These are phyloP conservation scores for Phoma sp. DNA, from an alignment of 2,329 filamentous ascomycete species.

Conservation along the genomic window DNA sequence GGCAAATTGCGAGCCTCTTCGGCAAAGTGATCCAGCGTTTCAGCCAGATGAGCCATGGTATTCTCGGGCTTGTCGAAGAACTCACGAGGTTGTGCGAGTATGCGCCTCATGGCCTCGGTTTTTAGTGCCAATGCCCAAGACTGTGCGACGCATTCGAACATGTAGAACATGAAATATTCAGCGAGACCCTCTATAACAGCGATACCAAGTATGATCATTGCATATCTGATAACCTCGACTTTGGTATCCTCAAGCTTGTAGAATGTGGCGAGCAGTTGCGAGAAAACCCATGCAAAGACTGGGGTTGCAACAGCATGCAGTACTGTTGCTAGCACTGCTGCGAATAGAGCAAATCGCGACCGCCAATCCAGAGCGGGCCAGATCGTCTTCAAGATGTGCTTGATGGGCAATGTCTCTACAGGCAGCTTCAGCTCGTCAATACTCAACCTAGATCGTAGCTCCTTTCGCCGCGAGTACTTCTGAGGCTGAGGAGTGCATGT, in stretches of 20 bases:
- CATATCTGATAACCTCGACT: conserved; percentile 65
- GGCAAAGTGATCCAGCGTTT: conserved; percentile 78
- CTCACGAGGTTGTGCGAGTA: conserved; percentile 75
- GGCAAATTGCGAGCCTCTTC: conserved; percentile 88
- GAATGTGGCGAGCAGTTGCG: conserved; percentile 74
- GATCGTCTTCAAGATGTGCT: conserved; percentile 69
- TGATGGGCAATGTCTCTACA: conserved; percentile 45
- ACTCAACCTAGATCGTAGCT: conserved; percentile 1
- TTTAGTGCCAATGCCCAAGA: conserved; percentile 78
- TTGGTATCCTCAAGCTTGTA: conserved; percentile 61
- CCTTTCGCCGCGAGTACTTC: conserved; percentile 1
- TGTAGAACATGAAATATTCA: conserved; percentile 70
- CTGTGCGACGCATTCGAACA: conserved; percentile 74
- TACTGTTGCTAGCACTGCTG: conserved; percentile 67
- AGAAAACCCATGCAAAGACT: conserved; percentile 76
- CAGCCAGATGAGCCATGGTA: conserved; percentile 66
- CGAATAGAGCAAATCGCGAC: conserved; percentile 62
- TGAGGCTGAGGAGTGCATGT: background rate
- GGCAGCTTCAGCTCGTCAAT: background rate
- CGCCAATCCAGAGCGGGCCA: conserved; percentile 66
- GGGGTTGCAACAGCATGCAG: conserved; percentile 72
- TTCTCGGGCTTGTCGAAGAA: conserved; percentile 80
- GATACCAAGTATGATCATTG: conserved; percentile 71
- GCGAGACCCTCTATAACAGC: conserved; percentile 70
- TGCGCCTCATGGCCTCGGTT: conserved; percentile 67